Evolutionary conservation across 768 basidiomycete species (phyloP).

Genomic region (Mycena belliarum): DNA sequence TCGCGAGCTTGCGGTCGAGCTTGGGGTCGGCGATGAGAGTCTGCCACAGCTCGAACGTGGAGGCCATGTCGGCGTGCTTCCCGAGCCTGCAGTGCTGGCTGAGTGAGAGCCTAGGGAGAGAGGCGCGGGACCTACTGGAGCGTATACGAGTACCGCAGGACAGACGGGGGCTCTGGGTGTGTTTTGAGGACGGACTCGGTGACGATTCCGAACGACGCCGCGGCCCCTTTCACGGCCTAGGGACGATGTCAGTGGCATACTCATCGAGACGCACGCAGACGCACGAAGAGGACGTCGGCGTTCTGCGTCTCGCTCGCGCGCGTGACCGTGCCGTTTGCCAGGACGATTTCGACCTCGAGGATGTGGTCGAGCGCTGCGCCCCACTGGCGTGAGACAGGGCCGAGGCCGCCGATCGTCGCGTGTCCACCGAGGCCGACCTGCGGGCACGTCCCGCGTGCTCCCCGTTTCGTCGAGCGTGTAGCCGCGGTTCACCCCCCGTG

Average conservation of each 20-base stretch:
- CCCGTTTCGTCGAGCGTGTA: too few species aligned
- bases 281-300: constrained; percentile 27
- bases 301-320: constrained; percentile 25
- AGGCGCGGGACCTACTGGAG: neutral
- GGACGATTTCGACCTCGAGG: constrained; percentile 25
- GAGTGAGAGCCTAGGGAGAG: too few species aligned
- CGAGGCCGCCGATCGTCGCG: constrained; percentile 26
- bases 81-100: neutral
- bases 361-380: constrained; percentile 29
- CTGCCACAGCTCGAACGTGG: constrained; percentile 18
- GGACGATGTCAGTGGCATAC: neutral
- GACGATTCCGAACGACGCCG: constrained; percentile 30
- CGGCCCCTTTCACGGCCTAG: constrained; percentile 32
- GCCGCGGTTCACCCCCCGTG: too few species aligned
- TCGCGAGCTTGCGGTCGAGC: constrained; percentile 19
- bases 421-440: constrained; percentile 30
- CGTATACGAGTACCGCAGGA: constrained; percentile 12
- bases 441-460: constrained; percentile 33
- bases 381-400: constrained; percentile 25
- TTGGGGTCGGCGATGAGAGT: constrained; percentile 11
- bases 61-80: constrained; percentile 1
- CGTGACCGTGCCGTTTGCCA: constrained; percentile 25
- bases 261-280: neutral
- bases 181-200: constrained; percentile 29
- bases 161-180: constrained; percentile 23